Conservation (phyloP, 352 stramenopile species). For the Phytophthora podocarpi region DNA sequence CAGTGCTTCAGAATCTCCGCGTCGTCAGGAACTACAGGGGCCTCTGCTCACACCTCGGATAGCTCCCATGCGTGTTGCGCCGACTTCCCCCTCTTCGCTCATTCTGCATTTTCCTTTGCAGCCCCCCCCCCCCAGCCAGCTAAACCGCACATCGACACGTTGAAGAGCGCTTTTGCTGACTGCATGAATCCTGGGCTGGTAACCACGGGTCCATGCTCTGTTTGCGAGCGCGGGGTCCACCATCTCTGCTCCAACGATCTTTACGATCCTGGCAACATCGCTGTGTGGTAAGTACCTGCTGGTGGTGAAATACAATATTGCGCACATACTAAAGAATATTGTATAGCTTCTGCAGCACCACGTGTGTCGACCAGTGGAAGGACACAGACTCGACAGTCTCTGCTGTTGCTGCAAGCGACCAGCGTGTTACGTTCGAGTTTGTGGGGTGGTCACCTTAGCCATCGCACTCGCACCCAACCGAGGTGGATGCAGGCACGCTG, state of each 20-base stretch:
- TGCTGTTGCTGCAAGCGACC: not conserved
- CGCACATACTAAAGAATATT: too few relatives aligned
- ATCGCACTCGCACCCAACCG: not conserved
- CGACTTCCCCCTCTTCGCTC: too few relatives aligned
- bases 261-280: not conserved
- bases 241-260: not conserved
- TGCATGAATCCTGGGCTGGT: too few relatives aligned
- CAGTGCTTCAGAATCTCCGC: too few relatives aligned
- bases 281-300: not conserved
- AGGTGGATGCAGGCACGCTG: not conserved
- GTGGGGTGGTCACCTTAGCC: not conserved
- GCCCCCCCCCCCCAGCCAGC: too few relatives aligned
- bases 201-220: too few relatives aligned
- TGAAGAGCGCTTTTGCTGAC: too few relatives aligned
- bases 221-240: not conserved
- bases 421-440: not conserved
- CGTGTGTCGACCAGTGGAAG: not conserved
- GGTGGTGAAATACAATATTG: not conserved
- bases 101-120: too few relatives aligned
- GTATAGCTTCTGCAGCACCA: not conserved
- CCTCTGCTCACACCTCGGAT: too few relatives aligned
- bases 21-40: too few relatives aligned
- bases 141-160: too few relatives aligned
- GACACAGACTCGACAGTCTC: not conserved
- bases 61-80: too few relatives aligned